phyloP scores from a whole-genome alignment of 371 early-diverging fungal genomes.

The Saksenaea vasiformis region DNA sequence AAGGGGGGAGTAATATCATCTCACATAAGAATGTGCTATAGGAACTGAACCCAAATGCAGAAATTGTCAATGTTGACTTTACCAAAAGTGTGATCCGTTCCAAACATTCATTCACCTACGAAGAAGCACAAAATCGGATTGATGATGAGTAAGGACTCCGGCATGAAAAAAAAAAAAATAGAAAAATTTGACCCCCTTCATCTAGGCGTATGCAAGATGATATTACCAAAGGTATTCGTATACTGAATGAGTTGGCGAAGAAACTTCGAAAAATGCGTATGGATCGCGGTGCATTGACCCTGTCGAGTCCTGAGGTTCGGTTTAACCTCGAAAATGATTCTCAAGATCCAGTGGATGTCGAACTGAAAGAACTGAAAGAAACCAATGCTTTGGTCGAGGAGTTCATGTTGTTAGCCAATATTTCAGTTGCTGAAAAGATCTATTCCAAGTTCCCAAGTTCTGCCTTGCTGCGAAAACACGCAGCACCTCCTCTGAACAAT shows the following conservation, averaged over 20 bases:
- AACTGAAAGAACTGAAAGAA: conserved; percentile 91
- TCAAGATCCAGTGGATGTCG: conserved; percentile 87
- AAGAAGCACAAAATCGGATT: conserved; percentile 94
- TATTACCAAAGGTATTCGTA: conserved; percentile 81
- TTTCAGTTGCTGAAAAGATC: conserved; percentile 94
- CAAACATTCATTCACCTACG: conserved; percentile 95
- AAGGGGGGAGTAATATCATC: not conserved
- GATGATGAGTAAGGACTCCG: conserved; percentile 75
- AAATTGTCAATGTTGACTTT: conserved; percentile 75
- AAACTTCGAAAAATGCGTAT: conserved; percentile 76
- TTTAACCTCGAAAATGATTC: conserved; percentile 87
- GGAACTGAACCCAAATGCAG: conserved; percentile 77
- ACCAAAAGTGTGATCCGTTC: conserved; percentile 93
- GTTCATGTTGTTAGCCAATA: conserved; percentile 99
- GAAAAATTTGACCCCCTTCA: not conserved
- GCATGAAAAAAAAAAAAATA: not conserved
- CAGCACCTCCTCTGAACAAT: conserved; percentile 73
- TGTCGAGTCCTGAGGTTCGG: conserved; percentile 87
- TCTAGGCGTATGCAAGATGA: conserved; percentile 73
- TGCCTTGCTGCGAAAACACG: conserved; percentile 90
- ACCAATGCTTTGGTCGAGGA: conserved; percentile 98
- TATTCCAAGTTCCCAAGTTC: conserved; percentile 87
- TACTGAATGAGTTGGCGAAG: conserved; percentile 87
- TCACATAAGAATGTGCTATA: conserved; percentile 10
- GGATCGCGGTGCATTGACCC: conserved; percentile 80